Evolutionary conservation across 2,329 filamentous ascomycete species (phyloP).

Genomic region (Nannizzia gypsea): DNA sequence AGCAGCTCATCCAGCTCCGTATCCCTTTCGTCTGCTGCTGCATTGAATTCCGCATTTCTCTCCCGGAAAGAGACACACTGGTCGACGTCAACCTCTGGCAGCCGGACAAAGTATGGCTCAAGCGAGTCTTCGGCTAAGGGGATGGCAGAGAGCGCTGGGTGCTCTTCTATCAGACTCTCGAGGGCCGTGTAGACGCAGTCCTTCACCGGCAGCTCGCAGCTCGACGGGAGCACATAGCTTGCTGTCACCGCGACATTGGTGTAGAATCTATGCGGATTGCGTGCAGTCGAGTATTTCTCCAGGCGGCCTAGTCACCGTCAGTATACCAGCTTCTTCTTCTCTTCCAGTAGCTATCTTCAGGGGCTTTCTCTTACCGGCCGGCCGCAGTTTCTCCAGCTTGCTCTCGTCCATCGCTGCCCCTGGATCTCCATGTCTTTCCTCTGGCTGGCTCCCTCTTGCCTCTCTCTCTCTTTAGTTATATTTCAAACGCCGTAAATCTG

Average conservation of each 20-base stretch:
- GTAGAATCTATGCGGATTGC: constrained; percentile 35
- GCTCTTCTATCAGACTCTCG: constrained; percentile 27
- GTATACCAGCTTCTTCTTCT: background rate
- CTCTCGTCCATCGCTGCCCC: background rate
- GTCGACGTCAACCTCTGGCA: constrained; percentile 32
- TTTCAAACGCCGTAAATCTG: too few species aligned
- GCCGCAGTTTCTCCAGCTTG: constrained; percentile 20
- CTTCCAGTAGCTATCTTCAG: background rate
- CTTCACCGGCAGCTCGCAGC: constrained; percentile 18
- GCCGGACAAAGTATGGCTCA: constrained; percentile 34
- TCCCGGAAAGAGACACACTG: background rate
- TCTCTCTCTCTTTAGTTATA: too few species aligned
- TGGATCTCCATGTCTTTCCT: background rate
- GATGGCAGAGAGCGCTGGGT: constrained; percentile 35
- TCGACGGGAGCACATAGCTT: constrained; percentile 24
- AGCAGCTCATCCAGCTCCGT: constrained; percentile 33
- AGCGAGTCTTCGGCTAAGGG: constrained; percentile 30
- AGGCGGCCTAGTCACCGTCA: constrained; percentile 14
- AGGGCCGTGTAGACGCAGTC: constrained; percentile 29
- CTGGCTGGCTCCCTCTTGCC: background rate
- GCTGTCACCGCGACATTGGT: constrained; percentile 34
- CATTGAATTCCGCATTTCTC: constrained; percentile 14
- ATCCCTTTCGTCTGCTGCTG: constrained; percentile 26
- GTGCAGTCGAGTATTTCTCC: constrained; percentile 35
- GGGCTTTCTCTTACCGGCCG: constrained; percentile 19